Base-by-base conservation (phyloP, 2,329 filamentous ascomycete species). In the Byssochlamys sp. region DNA sequence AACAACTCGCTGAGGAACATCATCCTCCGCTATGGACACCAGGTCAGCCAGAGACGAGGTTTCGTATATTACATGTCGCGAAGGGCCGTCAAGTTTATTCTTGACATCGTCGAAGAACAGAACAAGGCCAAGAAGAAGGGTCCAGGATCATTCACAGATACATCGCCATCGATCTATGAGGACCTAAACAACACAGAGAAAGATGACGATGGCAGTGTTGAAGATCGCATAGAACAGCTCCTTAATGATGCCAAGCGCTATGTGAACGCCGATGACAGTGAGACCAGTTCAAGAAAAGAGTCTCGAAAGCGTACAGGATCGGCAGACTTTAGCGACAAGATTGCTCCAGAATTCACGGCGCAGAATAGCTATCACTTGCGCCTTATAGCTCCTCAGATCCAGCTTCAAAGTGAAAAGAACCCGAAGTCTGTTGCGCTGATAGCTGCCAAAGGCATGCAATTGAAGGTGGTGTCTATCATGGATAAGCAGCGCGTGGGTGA, bases 61-160 rank as follows among this genome's bases (percentile, higher is more conserved):
- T 97, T 99, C 69, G 87, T 99, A 29, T 99, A 99, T 76, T 99
- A 99, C 74, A 87, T 97, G 76, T 97, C 95, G 10, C 85, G 92
- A 52, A 86, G 91, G 61, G 95, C 94, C 2, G 89, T 99, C 68
- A 99, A 97, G 68, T 99, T 99, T 70, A 97, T 99, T 58, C 79
- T 97, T 9, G 94, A 99, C 71, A 95, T 99, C 64, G 89, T 99
- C 2, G 91, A 97, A 57, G 94, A 99, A 69, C 91, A 96, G 71
- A 84, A 84, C 63, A 94, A 88, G 71, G 83, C 84, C 24, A 88
- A 88, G 67, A 73, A 73, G 55, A 75, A 74, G 59, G 65, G 69
- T 52, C 63, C 68, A 4, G 65, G 72, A 55, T 66, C 76, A 56
- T 66, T 68, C 59, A 64, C 66, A 61, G 59, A 64, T 58, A 54